Base-by-base conservation (phyloP, 371 early-diverging fungal genomes). In the Mucor sp. region DNA sequence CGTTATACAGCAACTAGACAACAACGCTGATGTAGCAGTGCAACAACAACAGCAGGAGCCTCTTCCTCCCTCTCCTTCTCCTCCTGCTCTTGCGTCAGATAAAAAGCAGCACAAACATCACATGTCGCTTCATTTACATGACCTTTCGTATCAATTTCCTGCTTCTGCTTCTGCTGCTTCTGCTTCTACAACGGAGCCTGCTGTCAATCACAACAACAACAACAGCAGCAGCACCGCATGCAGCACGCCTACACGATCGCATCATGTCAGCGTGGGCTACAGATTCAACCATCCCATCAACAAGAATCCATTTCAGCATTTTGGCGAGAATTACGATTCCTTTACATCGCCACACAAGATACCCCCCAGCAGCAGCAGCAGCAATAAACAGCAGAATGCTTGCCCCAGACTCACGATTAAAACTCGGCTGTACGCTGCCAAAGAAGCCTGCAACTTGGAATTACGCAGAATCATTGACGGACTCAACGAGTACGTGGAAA, bases 401-500 rank as follows among this genome's bases (percentile, higher is more conserved):
- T 62, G 33, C 33, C 63, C 56, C 3, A 41, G 74, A 30, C 67
- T 60, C 41, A 76, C 81, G 0, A 79, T 79, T 17, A 81, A 78
- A 48, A 63, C 74, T 0, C 69, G 81, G 28, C 35, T 84, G 8
- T 68, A 78, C 27, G 75, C 70, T 60, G 80, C 84, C 25, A 84
- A 84, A 62, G 66, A 77, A 35, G 77, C 77, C 1, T 84, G 84
- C 63, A 79, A 82, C 50, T 79, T 80, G 21, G 81, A 79, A 56
- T 72, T 92, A 25, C 77, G 89, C n/a, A 75, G 81, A 21, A 89
- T 94, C 61, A 89, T 93, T 58, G 83, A 87, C 44, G 92, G 90
- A 17, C 72, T 94, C 14, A 89, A 89, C 50, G 89, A 90, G 59
- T 88, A 85, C 55, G 91, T 91, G 8, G 92, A 93, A 67, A 81